Evolutionary conservation across 768 basidiomycete species (phyloP), one percentile per base, ranked within the genome.

Genomic region (Cantharellus anzutake): DNA sequence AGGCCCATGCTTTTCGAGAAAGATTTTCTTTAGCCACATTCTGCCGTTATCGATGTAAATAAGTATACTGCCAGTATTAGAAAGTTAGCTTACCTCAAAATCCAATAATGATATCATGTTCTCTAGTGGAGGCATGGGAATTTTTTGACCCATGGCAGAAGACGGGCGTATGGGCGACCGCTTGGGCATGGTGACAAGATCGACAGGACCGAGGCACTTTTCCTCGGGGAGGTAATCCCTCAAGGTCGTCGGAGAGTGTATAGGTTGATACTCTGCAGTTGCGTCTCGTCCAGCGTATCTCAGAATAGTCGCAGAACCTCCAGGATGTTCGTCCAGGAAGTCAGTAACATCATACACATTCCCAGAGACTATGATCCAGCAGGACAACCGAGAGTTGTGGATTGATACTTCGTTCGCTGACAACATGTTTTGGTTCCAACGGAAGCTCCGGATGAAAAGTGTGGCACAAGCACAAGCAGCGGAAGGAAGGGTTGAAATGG

Each of bases 261-360:
- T 87, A 3, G 86, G 84, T 62, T 84, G 77, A 67, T 83, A 87
- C 3, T 73, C 83, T 3, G 70, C 70, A 0, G 66, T 74, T 3
- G 88, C 89, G 68, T 92, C 92, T 62, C 76, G 78, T 4, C 93
- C 93, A 4, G 80, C 91, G 65, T 89, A 86, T 66, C 80, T 82
- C 20, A 94, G 67, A 62, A 97, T 87, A 66, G 89, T 84, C 60
- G 78, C 76, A 16, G 82, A 72, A 2, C 93, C 93, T 20, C 93
- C 91, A 4, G 86, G 85, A 64, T 88, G 86, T 56, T 82, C 77
- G 81, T 84, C 63, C 37, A 64, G 40, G 57, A 39, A 34, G 55
- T 61, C 42, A 37, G 64, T 64, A 29, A 64, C 55, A 41, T 62
- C 61, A 48, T 62, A 62, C 11, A 61, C 61, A 34, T 62, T 39